A percentile compares a stretch with the other conserved stretches of the same genome.
These are phyloP conservation scores for Brasenia schreberi DNA, from an alignment of 164 flowering plant species.

Conservation along the genomic window DNA sequence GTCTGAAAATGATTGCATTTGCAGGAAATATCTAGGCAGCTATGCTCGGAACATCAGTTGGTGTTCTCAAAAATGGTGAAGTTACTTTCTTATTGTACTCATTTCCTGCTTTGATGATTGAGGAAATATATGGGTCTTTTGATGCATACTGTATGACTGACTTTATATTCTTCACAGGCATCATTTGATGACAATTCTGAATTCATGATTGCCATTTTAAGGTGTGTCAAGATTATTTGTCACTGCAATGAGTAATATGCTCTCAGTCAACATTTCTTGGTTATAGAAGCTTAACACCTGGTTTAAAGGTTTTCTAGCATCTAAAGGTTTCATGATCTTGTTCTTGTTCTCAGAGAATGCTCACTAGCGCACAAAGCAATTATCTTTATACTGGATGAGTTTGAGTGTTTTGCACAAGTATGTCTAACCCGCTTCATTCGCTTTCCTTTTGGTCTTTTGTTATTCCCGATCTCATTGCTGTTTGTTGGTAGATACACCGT, in stretches of 20 bases:
- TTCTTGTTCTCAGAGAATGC: slow-evolving; percentile 54
- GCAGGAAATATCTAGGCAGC: slow-evolving; percentile 81
- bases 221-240: slow-evolving; percentile 32
- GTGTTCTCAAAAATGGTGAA: slow-evolving; percentile 77
- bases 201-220: slow-evolving; percentile 69
- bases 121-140: not conserved
- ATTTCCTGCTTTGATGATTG: not conserved
- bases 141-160: not conserved
- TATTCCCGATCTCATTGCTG: not conserved
- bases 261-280: not conserved
- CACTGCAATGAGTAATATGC: not conserved
- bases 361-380: slow-evolving; percentile 90
- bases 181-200: slow-evolving; percentile 93
- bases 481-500: not conserved
- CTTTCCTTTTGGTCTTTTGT: not conserved
- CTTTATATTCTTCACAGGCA: slow-evolving; percentile 27
- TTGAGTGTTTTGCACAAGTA: slow-evolving; percentile 91
- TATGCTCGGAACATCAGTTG: slow-evolving; percentile 79
- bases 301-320: not conserved
- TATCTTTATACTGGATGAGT: slow-evolving; percentile 82
- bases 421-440: not conserved
- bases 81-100: not conserved
- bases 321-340: not conserved
- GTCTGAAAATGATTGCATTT: too few species aligned
- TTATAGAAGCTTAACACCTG: too few species aligned